Evolutionary conservation across 805 yeast species (phyloP).

Genomic region (Saturnispora bothae): DNA sequence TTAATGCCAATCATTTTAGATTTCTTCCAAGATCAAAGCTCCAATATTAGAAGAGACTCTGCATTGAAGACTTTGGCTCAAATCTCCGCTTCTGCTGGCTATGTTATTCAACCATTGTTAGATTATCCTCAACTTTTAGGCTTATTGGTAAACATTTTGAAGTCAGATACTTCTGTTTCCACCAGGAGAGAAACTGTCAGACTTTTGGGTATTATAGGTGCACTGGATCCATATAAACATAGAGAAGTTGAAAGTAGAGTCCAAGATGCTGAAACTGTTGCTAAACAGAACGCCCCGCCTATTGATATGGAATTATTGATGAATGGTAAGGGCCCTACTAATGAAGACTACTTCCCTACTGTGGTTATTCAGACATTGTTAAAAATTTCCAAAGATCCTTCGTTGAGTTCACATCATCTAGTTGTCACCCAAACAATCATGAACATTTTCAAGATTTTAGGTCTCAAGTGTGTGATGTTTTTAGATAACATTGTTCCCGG

Average conservation of each 20-base stretch:
- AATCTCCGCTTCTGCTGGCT: slow-evolving; percentile 81
- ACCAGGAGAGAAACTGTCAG: slow-evolving; percentile 84
- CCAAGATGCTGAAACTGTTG: slow-evolving; percentile 29
- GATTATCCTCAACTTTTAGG: slow-evolving; percentile 88
- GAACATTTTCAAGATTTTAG: slow-evolving; percentile 81
- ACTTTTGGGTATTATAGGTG: slow-evolving; percentile 87
- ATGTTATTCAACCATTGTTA: slow-evolving; percentile 84
- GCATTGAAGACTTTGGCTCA: slow-evolving; percentile 85
- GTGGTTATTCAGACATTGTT: slow-evolving; percentile 82
- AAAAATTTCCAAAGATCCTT: slow-evolving; percentile 76
- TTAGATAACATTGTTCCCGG: slow-evolving; percentile 84
- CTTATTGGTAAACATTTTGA: slow-evolving; percentile 68
- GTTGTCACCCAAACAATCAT: slow-evolving; percentile 90
- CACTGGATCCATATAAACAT: slow-evolving; percentile 92
- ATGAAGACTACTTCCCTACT: slow-evolving; percentile 89
- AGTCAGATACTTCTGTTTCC: slow-evolving; percentile 63
- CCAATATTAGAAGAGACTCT: slow-evolving; percentile 79
- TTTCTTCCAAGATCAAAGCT: slow-evolving; percentile 85
- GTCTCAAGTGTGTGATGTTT: slow-evolving; percentile 82
- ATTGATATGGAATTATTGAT: slow-evolving; percentile 81
- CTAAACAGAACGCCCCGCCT: slow-evolving; percentile 80
- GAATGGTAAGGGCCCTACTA: slow-evolving; percentile 89
- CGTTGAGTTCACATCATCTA: slow-evolving; percentile 78
- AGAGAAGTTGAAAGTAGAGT: slow-evolving; percentile 70
- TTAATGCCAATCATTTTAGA: slow-evolving; percentile 83